A percentile compares a stretch with the other conserved stretches of the same genome.
These are phyloP conservation scores for Candolleomyces efflorescens DNA, from an alignment of 768 basidiomycete genomes.

Conservation along the genomic window DNA sequence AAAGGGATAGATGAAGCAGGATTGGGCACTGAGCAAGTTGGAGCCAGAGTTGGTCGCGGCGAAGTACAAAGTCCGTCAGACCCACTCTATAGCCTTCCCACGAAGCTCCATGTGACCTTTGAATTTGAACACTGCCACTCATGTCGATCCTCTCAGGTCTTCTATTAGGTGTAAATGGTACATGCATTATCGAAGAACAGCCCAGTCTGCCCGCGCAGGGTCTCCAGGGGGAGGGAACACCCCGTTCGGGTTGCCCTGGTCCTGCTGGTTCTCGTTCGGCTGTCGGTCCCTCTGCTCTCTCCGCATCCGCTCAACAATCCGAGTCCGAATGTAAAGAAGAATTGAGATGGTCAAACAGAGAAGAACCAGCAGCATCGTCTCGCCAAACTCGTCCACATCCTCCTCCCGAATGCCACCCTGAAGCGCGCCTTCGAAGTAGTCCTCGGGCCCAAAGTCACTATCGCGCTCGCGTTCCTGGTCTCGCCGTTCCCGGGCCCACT, in stretches of 20 bases:
- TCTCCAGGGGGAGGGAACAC: constrained; percentile 62
- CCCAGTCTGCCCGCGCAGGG: constrained; percentile 64
- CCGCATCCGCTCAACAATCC: constrained; percentile 70
- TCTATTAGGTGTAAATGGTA: not conserved
- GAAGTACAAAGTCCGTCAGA: not conserved
- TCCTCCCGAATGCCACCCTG: constrained; percentile 54
- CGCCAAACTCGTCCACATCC: constrained; percentile 64
- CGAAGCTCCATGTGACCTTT: not conserved
- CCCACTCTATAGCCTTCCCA: not conserved
- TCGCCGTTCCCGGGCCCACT: constrained; percentile 79
- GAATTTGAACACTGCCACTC: not conserved
- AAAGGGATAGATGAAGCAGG: constrained; percentile 6
- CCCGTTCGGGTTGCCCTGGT: constrained; percentile 35
- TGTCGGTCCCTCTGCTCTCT: constrained; percentile 53
- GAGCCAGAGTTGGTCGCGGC: not conserved
- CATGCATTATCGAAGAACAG: constrained; percentile 45
- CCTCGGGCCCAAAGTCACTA: constrained; percentile 74
- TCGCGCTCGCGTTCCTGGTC: constrained; percentile 71
- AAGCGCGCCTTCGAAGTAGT: constrained; percentile 70
- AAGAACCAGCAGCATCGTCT: constrained; percentile 74
- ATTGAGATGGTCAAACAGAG: constrained; percentile 71
- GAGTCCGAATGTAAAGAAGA: constrained; percentile 74
- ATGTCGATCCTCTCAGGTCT: not conserved
- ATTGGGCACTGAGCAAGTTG: not conserved
- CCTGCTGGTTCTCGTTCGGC: constrained; percentile 26